Evolutionary conservation across 192 early-diverging fungal species (phyloP), one percentile per base, ranked within the genome.

Genomic region (Coemansia sp.): DNA sequence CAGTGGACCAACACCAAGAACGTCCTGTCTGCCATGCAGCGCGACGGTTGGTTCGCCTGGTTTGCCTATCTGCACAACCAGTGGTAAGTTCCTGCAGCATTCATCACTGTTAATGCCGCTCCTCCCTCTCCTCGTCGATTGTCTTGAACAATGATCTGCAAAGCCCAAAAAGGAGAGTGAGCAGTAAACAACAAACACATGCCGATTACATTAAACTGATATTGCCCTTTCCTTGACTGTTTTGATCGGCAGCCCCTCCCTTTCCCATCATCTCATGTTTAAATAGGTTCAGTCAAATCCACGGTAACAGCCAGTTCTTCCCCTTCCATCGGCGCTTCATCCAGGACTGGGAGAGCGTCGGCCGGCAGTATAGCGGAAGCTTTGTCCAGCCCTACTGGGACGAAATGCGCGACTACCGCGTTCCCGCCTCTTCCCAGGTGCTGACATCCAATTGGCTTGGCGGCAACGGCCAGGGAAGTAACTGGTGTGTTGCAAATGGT

Each of bases 241-340:
- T 14, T 29, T 31, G n/a, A 27, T 27, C 24, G 24, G 24, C 24
- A 27, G 24, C 24, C 24, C 24, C 40, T 10, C 62, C 37, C 46
- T 17, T 33, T 39, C 6, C 11, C 34, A 29, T 27, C 24, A 27
- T 27, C 24, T 27, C 24, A 27, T 11, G 40, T 42, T 14, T 42
- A 14, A 68, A 11, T 73, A 79, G 69, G 67, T 84, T 84, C 62
- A 7, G 56, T 57, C 53, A 63, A 45, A 83, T 85, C 63, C 84
- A 85, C 74, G 74, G 77, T 45, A 73, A 77, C 59, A 72, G 77
- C 61, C 72, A 76, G 73, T 83, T 85, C 76, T 77, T 85, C 72
- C 84, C 84, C 48, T 85, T 83, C 77, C 84, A 85, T 61, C 84
- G 84, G 19, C 79, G 75, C 67, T 83, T 80, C 48, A 70, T 85